These are phyloP conservation scores for Cryptococcus maquisensis DNA, from an alignment of 1,284 basidiomycete genomes.

Conservation along the genomic window DNA sequence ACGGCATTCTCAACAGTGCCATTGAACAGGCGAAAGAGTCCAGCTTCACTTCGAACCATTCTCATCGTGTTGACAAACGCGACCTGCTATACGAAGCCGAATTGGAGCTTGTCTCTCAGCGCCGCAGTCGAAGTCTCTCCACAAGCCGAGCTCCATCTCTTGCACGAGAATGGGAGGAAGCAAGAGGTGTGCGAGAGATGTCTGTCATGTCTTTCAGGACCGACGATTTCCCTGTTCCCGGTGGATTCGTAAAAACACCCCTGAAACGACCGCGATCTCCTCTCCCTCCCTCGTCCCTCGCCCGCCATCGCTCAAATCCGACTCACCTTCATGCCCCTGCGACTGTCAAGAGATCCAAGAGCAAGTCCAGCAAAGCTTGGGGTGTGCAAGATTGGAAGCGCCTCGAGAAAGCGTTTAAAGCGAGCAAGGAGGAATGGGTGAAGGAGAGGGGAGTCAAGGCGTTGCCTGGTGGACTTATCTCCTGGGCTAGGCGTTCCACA, in stretches of 20 bases:
- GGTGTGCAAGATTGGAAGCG: constrained; percentile 37
- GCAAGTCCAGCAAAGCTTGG: constrained; percentile 17
- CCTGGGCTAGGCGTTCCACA: constrained; percentile 23
- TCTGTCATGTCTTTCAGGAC: constrained; percentile 16
- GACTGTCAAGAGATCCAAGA: neutral
- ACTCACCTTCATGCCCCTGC: neutral
- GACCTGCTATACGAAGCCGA: constrained; percentile 61
- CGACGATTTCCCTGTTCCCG: constrained; percentile 18
- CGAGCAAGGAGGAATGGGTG: constrained; percentile 27
- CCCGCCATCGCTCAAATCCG: neutral
- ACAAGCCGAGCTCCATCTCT: neutral
- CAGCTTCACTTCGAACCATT: constrained; percentile 3
- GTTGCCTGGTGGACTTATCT: constrained; percentile 13
- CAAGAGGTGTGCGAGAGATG: constrained; percentile 3
- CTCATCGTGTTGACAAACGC: constrained; percentile 21
- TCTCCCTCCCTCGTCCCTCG: neutral
- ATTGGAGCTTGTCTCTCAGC: constrained; percentile 49
- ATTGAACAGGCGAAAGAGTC: neutral
- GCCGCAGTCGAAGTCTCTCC: constrained; percentile 13
- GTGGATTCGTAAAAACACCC: constrained; percentile 16
- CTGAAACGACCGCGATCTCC: neutral
- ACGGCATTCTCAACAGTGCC: constrained; percentile 46
- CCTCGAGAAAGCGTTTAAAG: constrained; percentile 31
- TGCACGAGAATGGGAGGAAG: constrained; percentile 1
- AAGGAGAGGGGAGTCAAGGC: constrained; percentile 29